These are phyloP conservation scores for Tephrocybe sp. DNA, from an alignment of 768 basidiomycete genomes.

Conservation along the genomic window DNA sequence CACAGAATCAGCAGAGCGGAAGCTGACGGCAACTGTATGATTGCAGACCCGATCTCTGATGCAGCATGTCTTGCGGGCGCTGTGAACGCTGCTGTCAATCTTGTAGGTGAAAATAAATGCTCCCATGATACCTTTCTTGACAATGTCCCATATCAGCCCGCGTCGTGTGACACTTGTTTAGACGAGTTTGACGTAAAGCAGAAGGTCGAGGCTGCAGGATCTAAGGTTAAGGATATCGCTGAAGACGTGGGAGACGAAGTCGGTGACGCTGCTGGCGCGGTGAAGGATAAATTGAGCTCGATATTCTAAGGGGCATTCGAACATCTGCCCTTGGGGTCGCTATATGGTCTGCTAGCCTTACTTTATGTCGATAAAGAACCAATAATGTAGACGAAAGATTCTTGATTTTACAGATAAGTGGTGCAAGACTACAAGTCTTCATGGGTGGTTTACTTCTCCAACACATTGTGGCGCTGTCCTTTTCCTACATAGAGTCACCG, in stretches of 20 bases:
- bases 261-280: slow-evolving; percentile 1
- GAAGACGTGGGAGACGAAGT: slow-evolving; percentile 5
- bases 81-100: slow-evolving; percentile 8
- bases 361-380: background rate
- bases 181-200: slow-evolving; percentile 11
- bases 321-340: background rate
- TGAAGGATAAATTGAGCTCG: slow-evolving; percentile 6
- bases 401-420: too few relatives aligned
- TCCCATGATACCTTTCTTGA: background rate
- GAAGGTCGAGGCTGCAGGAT: slow-evolving; percentile 3
- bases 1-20: too few relatives aligned
- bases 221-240: background rate
- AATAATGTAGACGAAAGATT: background rate
- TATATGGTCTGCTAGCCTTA: background rate
- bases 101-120: background rate
- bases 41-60: slow-evolving; percentile 10
- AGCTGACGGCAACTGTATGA: background rate
- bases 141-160: slow-evolving; percentile 1
- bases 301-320: background rate
- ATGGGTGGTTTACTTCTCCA: too few relatives aligned
- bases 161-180: slow-evolving; percentile 11
- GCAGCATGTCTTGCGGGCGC: slow-evolving; percentile 15
- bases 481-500: too few relatives aligned
- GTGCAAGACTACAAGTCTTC: too few relatives aligned
- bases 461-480: too few relatives aligned